Evolutionary conservation across 2,329 filamentous ascomycete genomes (phyloP), one percentile per base, ranked within the genome.

Genomic region (Xylariaceae sp.): DNA sequence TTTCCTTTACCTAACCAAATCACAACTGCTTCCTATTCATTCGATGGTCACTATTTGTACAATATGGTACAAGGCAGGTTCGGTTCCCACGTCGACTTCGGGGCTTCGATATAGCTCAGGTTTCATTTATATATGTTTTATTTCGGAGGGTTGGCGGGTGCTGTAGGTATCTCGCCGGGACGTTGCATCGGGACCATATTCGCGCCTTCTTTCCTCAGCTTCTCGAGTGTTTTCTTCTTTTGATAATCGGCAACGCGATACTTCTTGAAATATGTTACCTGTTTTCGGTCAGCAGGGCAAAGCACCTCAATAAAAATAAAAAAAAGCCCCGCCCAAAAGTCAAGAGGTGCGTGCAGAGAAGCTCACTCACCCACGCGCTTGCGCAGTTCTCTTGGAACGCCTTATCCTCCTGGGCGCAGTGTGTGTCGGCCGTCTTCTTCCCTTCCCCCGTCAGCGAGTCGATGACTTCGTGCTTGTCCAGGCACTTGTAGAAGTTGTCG

Each of bases 261-360:
- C 65, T 96, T 89, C 71, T 97, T 96, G 68, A 98, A 98, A 65
- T 98, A 97, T 66, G 88, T 88, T 45, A 96, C 85, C 87, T 92
- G 21, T 13, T 17, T 53, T 11, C 6, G 11, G 21, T 24, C 7
- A 24, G 11, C 6, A 24, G 21, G 11, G 21, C 21, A 24, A 24
- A 11, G 7, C 11, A 11, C 7, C 21, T 11, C 6, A 7, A 6
- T 24, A 24, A 11, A 11, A 29, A 34, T 46, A 28, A n/a, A 9
- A 19, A 23, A 21, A 21, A 15, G 5, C 18, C n/a, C 12, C 7
- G 18, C 30, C 18, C 24, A 16, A 33, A 16, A 38, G 36, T n/a
- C n/a, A n/a, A 21, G 41, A 35, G 15, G 42, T 34, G 18, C 29
- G 5, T 39, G 18, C 5, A 17, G 32, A 34, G 27, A 17, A 31